These are phyloP conservation scores for Guillardia theta DNA, from an alignment of 78 protist genomes.

Conservation along the genomic window DNA sequence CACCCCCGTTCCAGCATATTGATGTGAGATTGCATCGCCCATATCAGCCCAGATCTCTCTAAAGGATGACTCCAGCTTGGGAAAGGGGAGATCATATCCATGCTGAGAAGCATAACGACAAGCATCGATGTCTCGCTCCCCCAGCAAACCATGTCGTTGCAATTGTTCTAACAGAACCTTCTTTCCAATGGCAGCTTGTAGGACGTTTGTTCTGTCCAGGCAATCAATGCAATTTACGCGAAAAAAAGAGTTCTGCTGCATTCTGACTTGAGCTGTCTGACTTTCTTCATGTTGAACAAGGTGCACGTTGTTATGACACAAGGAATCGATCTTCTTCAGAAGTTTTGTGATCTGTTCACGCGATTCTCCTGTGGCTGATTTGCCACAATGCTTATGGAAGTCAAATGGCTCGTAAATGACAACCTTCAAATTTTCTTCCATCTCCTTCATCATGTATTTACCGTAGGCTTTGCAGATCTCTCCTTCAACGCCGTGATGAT, in stretches of 20 bases:
- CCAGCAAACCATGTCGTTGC: not conserved
- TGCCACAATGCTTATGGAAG: not conserved
- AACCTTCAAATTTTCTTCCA: not conserved
- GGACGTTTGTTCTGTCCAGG: not conserved
- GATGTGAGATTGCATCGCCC: not conserved
- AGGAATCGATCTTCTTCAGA: not conserved
- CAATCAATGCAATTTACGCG: constrained; percentile 4
- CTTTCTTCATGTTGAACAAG: too few relatives aligned
- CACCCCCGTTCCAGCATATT: not conserved
- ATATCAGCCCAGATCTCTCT: not conserved
- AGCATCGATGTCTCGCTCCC: not conserved
- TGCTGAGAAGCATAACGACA: not conserved
- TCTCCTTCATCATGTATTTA: too few relatives aligned
- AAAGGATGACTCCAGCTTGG: not conserved
- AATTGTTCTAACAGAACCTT: not conserved
- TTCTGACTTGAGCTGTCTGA: too few relatives aligned
- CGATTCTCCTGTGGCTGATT: not conserved
- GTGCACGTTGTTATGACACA: not conserved
- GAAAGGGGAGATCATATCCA: not conserved
- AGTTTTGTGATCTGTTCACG: not conserved
- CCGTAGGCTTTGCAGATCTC: not conserved
- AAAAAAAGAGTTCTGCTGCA: not conserved
- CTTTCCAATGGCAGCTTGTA: not conserved
- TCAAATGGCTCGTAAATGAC: not conserved
- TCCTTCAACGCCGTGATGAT: not conserved